Evolutionary conservation across 768 basidiomycete genomes (phyloP).

Genomic region (Strobilomyces confusus): DNA sequence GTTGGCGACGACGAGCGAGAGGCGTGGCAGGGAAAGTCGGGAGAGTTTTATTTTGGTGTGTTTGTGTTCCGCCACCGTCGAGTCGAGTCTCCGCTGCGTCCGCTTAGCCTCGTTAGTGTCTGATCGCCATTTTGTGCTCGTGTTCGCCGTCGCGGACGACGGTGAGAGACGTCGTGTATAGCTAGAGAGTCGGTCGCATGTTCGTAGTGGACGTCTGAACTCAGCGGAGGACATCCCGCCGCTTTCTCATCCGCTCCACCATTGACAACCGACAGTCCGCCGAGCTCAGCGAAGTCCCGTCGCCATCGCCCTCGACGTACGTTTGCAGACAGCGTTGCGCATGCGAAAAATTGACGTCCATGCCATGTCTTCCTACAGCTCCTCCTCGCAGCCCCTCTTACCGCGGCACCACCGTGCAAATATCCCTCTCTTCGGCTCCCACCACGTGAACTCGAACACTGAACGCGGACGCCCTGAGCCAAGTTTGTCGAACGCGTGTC

Average conservation of each 20-base stretch:
- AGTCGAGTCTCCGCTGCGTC: not conserved
- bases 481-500: conserved; percentile 36
- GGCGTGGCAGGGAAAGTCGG: conserved; percentile 28
- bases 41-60: conserved; percentile 11
- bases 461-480: conserved; percentile 29
- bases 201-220: conserved; percentile 22
- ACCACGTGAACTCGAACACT: conserved; percentile 32
- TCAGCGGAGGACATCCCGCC: conserved; percentile 20
- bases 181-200: conserved; percentile 2
- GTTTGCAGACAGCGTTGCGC: conserved; percentile 21
- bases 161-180: not conserved
- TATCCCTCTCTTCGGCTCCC: conserved; percentile 29
- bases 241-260: conserved; percentile 1
- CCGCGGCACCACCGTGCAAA: conserved; percentile 19
- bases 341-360: conserved; percentile 23
- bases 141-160: conserved; percentile 1
- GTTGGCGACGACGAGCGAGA: conserved; percentile 32
- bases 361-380: conserved; percentile 22
- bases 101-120: not conserved
- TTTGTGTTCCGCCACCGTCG: conserved; percentile 23
- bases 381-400: conserved; percentile 8
- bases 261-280: conserved; percentile 30
- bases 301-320: conserved; percentile 19
- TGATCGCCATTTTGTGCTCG: not conserved
- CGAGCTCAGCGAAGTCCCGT: conserved; percentile 34